phyloP scores from a whole-genome alignment of 306 rosid genomes.

The Pterocarpus macrocarpus region DNA sequence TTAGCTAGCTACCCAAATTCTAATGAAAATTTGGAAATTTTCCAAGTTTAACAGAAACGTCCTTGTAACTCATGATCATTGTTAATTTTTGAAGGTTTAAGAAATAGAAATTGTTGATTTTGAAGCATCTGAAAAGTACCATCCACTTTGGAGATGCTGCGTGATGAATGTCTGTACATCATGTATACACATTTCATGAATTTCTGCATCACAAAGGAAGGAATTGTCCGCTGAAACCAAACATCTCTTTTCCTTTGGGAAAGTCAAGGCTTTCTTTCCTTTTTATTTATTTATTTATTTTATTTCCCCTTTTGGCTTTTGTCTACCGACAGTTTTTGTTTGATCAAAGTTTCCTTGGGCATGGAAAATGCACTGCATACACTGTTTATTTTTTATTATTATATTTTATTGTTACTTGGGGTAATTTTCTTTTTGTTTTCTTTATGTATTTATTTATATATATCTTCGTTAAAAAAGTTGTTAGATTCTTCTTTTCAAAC shows the following conservation, averaged over 20 bases:
- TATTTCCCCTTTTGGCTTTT: neutral
- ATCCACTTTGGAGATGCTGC: constrained; percentile 19
- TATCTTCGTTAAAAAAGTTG: constrained; percentile 40
- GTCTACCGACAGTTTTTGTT: constrained; percentile 48
- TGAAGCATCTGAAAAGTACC: constrained; percentile 24
- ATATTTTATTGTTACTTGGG: constrained; percentile 3
- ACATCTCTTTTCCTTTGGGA: constrained; percentile 40
- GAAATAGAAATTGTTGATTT: neutral
- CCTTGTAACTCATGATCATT: neutral
- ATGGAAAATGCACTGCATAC: constrained; percentile 16
- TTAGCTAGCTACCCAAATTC: constrained; percentile 10
- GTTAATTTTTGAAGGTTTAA: too few relatives aligned
- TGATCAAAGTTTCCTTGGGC: neutral
- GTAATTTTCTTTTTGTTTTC: constrained; percentile 26
- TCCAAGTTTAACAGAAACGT: constrained; percentile 29
- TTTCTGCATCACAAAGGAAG: constrained; percentile 48
- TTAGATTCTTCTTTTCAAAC: constrained; percentile 50
- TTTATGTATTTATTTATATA: constrained; percentile 22
- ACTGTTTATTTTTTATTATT: neutral
- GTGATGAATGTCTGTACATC: constrained; percentile 14
- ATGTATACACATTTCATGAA: constrained; percentile 7
- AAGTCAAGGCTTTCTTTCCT: constrained; percentile 18
- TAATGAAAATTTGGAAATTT: neutral
- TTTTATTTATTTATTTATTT: neutral
- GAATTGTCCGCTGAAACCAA: constrained; percentile 43